Percentiles rank a stretch among this genome's conserved stretches.
These are phyloP conservation scores for Xylaria sp. DNA, from an alignment of 2,329 filamentous ascomycete genomes.

Conservation along the genomic window DNA sequence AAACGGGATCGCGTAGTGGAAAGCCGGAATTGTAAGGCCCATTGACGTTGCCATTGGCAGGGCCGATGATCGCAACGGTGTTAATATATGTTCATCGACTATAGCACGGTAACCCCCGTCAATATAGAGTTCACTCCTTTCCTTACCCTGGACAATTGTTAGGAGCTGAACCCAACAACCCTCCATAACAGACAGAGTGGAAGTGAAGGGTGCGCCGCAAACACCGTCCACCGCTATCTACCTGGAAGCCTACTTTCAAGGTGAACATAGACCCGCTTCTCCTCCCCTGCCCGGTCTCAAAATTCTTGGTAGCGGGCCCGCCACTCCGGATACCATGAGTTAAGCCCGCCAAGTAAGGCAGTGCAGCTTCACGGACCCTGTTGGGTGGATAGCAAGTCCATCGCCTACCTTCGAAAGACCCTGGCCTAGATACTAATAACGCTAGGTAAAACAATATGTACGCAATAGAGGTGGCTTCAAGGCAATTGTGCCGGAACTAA, in stretches of 20 bases:
- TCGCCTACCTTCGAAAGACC: neutral
- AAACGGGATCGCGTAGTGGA: neutral
- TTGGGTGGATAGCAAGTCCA: neutral
- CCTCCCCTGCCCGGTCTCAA: neutral
- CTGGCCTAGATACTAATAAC: neutral
- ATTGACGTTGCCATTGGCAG: neutral
- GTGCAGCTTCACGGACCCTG: neutral
- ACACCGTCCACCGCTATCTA: slow-evolving; percentile 23
- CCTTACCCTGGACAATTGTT: slow-evolving; percentile 12
- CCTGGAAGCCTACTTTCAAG: slow-evolving; percentile 3
- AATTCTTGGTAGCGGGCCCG: slow-evolving; percentile 22
- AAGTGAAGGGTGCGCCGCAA: slow-evolving; percentile 26
- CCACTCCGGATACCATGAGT: slow-evolving; percentile 21
- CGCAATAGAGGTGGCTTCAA: neutral
- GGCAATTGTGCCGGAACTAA: neutral
- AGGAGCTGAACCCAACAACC: slow-evolving; percentile 12
- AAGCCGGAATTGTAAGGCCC: neutral
- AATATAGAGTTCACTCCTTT: neutral
- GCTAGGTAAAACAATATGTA: neutral
- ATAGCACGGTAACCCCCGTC: neutral
- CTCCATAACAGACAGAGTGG: neutral
- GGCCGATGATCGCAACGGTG: slow-evolving; percentile 16
- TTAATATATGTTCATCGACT: slow-evolving; percentile 14
- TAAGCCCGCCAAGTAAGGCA: slow-evolving; percentile 12
- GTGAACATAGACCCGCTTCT: slow-evolving; percentile 9